phyloP scores from a whole-genome alignment of 208 protist genomes.

The Leishmania martiniquensis region DNA sequence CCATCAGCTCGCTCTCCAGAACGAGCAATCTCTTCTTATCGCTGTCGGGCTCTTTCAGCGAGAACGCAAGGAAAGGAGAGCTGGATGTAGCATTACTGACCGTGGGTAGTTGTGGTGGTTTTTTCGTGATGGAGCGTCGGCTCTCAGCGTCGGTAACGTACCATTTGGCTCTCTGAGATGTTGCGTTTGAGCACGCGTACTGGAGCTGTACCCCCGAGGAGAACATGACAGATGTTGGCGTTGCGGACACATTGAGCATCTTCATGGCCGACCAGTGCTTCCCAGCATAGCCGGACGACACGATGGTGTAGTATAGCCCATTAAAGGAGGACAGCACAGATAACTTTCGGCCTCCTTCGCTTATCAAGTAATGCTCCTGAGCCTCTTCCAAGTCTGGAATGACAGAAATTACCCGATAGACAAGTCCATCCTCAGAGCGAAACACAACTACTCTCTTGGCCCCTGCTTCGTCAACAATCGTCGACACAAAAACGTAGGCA shows the following conservation, averaged over 20 bases:
- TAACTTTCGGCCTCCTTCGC: constrained; percentile 21
- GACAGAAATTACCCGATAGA: constrained; percentile 28
- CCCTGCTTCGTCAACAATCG: constrained; percentile 29
- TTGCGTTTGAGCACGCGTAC: constrained; percentile 40
- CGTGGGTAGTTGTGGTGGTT: not conserved
- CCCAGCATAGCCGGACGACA: constrained; percentile 44
- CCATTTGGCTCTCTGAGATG: constrained; percentile 14
- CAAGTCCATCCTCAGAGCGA: constrained; percentile 44
- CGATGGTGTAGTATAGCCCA: constrained; percentile 16
- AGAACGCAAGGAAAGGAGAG: constrained; percentile 15
- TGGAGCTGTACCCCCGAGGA: constrained; percentile 34
- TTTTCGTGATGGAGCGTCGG: not conserved
- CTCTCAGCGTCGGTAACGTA: constrained; percentile 21
- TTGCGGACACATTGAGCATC: constrained; percentile 36
- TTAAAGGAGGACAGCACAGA: constrained; percentile 24
- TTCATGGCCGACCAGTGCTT: constrained; percentile 45
- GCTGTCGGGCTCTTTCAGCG: constrained; percentile 6
- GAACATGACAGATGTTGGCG: constrained; percentile 35
- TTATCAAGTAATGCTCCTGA: constrained; percentile 21
- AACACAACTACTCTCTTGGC: constrained; percentile 27
- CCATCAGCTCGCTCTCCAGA: constrained; percentile 8
- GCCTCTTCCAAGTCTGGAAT: constrained; percentile 8
- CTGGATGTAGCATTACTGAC: not conserved
- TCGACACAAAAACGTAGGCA: constrained; percentile 52
- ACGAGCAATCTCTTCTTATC: constrained; percentile 26